Base-by-base conservation (phyloP, 495 filamentous ascomycete species). In the Darksidea phi region DNA sequence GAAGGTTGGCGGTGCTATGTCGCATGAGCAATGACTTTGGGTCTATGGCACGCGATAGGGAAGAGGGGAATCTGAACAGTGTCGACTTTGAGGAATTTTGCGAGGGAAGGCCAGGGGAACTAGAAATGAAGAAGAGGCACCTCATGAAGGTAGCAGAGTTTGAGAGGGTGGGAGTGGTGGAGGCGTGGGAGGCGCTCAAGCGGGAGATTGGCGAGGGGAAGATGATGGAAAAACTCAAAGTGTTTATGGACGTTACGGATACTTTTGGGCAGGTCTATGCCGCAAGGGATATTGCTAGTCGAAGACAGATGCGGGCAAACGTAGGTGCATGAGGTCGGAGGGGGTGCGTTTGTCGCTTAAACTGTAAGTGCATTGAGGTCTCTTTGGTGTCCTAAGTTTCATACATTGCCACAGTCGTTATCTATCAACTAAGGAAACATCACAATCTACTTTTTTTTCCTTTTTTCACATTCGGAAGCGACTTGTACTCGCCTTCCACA, bases 11-110 rank as follows among this genome's bases (percentile, higher is more conserved):
- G 1, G 68, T 53, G 13, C 67, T 77, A 67, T 75, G 70, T 56
- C 68, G 76, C 0, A 55, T 71, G 70, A 75, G 76, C 42, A 79
- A 78, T 51, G 77, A 79, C 59, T 73, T 66, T 20, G 75, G 74
- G 0, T 74, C 70, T 3, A 32, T 71, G 0, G 28, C 25, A 6
- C 63, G 76, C 2, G 76, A 79, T 52, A n/a, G 10, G 0, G 58
- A 28, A 0, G 77, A 79, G 57, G 24, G 28, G 0, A 79, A 78
- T 57, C 47, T 79, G 0, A 78, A 78, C 47, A 67, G 68, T 37
- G 18, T 75, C 8, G 62, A 65, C 36, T 65, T 59, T 37, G n/a
- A 12, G n/a, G 48, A 54, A 3, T 61, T 53, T 38, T 7, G 15
- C 7, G 36, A 7, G 15, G 36, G 36, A 36, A 25, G 8, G 12